Percentiles rank a stretch among this genome's conserved stretches.
Evolutionary conservation across 305 asterid species (phyloP).

Genomic region (Fraxinus xanthoxyloides): DNA sequence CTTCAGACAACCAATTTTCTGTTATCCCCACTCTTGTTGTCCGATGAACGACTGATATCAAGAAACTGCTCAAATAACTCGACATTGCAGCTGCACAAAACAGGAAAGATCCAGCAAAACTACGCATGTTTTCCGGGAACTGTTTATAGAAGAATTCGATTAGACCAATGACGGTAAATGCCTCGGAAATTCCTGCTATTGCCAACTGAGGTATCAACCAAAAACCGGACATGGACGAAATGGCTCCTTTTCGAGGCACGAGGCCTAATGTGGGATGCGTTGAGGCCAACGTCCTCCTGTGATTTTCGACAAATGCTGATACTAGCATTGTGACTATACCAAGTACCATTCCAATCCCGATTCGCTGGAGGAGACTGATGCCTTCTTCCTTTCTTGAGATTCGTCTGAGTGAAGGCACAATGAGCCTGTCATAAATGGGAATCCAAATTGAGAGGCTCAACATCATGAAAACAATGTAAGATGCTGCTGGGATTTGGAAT

Average conservation of each 20-base stretch:
- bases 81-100: conserved; percentile 48
- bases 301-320: conserved; percentile 40
- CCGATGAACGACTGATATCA: conserved; percentile 46
- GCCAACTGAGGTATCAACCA: conserved; percentile 62
- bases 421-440: conserved; percentile 38
- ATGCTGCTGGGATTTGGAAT: conserved; percentile 50
- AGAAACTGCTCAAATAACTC: conserved; percentile 38
- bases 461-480: conserved; percentile 47
- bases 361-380: conserved; percentile 44
- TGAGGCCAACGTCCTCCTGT: conserved; percentile 37
- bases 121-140: conserved; percentile 66
- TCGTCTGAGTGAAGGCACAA: conserved; percentile 41
- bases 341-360: conserved; percentile 45
- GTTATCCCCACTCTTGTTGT: conserved; percentile 34
- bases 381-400: conserved; percentile 46
- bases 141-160: conserved; percentile 56
- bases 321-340: conserved; percentile 36
- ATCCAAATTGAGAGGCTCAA: conserved; percentile 50
- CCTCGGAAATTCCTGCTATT: conserved; percentile 49
- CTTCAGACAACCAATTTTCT: conserved; percentile 65
- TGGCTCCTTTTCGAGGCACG: conserved; percentile 44
- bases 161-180: conserved; percentile 43
- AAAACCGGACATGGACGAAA: conserved; percentile 66
- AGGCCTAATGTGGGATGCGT: conserved; percentile 41
- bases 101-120: conserved; percentile 52